A percentile compares a stretch with the other conserved stretches of the same genome.
Evolutionary conservation across 768 basidiomycete genomes (phyloP).

Genomic region (Mycena leptocephala): DNA sequence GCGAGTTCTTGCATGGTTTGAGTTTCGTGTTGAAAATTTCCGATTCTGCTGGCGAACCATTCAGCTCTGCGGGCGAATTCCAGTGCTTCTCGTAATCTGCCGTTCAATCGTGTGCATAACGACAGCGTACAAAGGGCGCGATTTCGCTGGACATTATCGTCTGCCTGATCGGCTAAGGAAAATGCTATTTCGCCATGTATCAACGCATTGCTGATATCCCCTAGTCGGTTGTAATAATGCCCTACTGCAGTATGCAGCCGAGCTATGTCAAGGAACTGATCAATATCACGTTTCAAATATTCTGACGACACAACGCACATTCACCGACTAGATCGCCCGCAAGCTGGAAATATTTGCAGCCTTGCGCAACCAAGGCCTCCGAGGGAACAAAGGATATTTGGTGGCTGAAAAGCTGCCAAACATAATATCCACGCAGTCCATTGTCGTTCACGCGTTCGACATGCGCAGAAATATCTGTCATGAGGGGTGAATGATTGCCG

Average conservation of each 20-base stretch:
- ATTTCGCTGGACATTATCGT: background rate
- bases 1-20: constrained; percentile 1
- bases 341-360: background rate
- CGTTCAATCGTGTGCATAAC: background rate
- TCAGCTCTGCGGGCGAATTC: background rate
- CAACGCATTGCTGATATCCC: background rate
- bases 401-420: background rate
- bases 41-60: background rate
- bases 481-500: background rate
- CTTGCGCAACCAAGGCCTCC: background rate
- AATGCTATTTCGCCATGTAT: background rate
- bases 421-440: background rate
- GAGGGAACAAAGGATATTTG: background rate
- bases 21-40: background rate
- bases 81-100: background rate
- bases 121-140: background rate
- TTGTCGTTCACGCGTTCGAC: constrained; percentile 2
- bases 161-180: background rate
- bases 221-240: background rate
- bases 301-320: background rate
- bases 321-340: background rate
- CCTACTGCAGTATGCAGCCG: background rate
- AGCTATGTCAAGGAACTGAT: background rate
- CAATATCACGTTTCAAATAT: too few relatives aligned
- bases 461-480: background rate